phyloP scores from a whole-genome alignment of 345 rosid species.

The Pugionium cornutum region DNA sequence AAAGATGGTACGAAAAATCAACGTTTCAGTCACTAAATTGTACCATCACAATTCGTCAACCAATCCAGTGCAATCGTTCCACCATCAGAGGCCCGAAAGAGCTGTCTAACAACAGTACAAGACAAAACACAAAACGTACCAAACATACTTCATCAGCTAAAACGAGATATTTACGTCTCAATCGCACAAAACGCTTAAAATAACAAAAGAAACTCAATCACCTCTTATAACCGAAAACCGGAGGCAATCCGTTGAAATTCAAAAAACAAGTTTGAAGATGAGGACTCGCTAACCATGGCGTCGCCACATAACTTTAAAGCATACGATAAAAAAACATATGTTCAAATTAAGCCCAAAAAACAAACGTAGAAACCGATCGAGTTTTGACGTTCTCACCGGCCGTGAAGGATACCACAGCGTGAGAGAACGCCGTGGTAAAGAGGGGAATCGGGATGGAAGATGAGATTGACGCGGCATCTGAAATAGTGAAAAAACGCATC shows the following conservation, averaged over 20 bases:
- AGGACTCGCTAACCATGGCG: slow-evolving; percentile 89
- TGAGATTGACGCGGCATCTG: slow-evolving; percentile 48
- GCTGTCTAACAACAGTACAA: slow-evolving; percentile 47
- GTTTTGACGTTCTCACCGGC: slow-evolving; percentile 46
- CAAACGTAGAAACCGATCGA: too few relatives aligned
- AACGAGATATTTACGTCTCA: background rate
- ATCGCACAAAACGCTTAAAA: background rate
- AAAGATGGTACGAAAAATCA: background rate
- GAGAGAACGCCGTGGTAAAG: slow-evolving; percentile 65
- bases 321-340: background rate
- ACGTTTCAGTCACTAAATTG: background rate
- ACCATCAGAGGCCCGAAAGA: slow-evolving; percentile 76
- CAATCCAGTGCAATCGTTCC: slow-evolving; percentile 93
- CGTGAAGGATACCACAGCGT: slow-evolving; percentile 62
- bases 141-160: slow-evolving; percentile 4
- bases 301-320: slow-evolving; percentile 56
- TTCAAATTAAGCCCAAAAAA: background rate
- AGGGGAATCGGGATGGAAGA: slow-evolving; percentile 49
- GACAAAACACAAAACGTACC: background rate
- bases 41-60: slow-evolving; percentile 67
- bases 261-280: slow-evolving; percentile 74
- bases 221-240: slow-evolving; percentile 72
- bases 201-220: slow-evolving; percentile 17
- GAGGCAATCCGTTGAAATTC: slow-evolving; percentile 74
- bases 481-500: slow-evolving; percentile 52